A percentile compares a stretch with the other conserved stretches of the same genome.
These are phyloP conservation scores for Termitomyces sp. DNA, from an alignment of 768 basidiomycete genomes.

Conservation along the genomic window DNA sequence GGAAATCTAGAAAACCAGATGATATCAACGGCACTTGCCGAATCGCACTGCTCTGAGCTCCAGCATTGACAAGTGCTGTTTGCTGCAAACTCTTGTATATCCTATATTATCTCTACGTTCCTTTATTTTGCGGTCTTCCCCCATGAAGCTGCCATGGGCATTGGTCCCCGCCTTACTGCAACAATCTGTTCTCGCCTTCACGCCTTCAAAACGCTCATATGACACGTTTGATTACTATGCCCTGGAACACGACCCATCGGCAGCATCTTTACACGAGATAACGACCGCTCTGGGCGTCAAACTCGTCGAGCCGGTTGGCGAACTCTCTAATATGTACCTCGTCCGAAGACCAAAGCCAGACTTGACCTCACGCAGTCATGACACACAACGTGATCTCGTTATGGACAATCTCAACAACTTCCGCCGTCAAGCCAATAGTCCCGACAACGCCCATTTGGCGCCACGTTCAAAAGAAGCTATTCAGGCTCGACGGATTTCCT, in stretches of 20 bases:
- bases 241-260: constrained; percentile 51
- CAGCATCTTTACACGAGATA: constrained; percentile 52
- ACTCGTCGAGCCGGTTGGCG: constrained; percentile 85
- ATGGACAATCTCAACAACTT: constrained; percentile 45
- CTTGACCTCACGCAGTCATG: constrained; percentile 29
- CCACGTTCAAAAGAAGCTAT: constrained; percentile 36
- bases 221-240: constrained; percentile 80
- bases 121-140: constrained; percentile 9
- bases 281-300: constrained; percentile 77
- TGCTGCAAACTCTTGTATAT: not conserved
- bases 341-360: constrained; percentile 53
- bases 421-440: constrained; percentile 28
- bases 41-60: not conserved
- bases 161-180: constrained; percentile 29
- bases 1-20: not conserved
- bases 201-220: constrained; percentile 51
- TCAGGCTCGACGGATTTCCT: constrained; percentile 40
- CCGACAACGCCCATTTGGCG: constrained; percentile 8
- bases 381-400: constrained; percentile 37
- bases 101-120: constrained; percentile 4
- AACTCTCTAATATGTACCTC: constrained; percentile 80
- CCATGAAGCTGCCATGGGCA: constrained; percentile 27
- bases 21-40: constrained; percentile 3
- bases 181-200: constrained; percentile 24
- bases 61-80: too few relatives aligned